Evolutionary conservation across 2,329 filamentous ascomycete species (phyloP).

Genomic region (Diaporthe helianthi): DNA sequence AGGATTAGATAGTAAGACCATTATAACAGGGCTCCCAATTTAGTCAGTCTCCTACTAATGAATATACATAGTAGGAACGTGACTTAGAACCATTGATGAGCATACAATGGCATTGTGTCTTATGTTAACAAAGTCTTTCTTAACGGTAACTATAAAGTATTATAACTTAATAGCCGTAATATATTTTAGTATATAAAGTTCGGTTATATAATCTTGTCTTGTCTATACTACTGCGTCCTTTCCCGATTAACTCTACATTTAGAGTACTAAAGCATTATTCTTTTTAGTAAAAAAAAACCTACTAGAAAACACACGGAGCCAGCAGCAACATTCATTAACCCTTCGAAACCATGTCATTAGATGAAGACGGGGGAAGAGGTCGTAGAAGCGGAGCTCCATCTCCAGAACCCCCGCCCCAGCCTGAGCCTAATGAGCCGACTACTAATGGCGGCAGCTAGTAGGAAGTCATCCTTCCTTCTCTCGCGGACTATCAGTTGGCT

Average conservation of each 20-base stretch:
- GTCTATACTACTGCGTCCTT: background rate
- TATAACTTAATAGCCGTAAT: no score
- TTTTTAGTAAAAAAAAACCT: background rate
- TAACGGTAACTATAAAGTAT: background rate
- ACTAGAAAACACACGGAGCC: background rate
- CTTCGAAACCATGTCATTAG: background rate
- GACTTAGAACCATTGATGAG: background rate
- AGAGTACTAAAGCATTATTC: background rate
- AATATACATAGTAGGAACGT: background rate
- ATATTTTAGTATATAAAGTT: background rate
- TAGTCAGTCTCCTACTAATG: background rate
- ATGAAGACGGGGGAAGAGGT: background rate
- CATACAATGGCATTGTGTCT: background rate
- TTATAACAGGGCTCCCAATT: background rate
- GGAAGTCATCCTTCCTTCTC: background rate
- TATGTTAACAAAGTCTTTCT: background rate
- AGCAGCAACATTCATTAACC: background rate
- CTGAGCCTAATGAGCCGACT: background rate
- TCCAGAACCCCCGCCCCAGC: background rate
- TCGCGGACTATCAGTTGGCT: no score
- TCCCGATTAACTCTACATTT: background rate
- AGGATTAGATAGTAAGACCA: background rate
- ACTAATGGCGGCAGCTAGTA: background rate
- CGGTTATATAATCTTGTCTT: background rate
- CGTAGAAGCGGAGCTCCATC: constrained; percentile 16